A percentile compares a stretch with the other conserved stretches of the same genome.
phyloP scores from a whole-genome alignment of 148 eudicot genomes.

The Dysphania ambrosioides region DNA sequence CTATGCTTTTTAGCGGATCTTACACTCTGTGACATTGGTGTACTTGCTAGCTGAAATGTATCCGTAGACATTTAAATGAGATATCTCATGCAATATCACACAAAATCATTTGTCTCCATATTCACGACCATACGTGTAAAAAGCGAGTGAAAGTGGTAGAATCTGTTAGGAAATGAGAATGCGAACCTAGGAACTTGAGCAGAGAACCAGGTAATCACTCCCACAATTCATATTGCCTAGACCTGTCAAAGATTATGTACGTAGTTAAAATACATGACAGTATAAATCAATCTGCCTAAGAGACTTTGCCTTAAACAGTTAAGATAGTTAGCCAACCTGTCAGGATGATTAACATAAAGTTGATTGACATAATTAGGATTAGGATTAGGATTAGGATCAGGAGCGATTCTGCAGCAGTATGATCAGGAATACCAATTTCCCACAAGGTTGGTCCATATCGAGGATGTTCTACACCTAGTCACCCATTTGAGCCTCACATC shows the following conservation, averaged over 20 bases:
- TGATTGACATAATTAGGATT: slow-evolving; percentile 65
- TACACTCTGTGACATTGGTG: background rate
- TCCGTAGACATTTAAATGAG: background rate
- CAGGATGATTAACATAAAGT: slow-evolving; percentile 66
- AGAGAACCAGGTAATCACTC: slow-evolving; percentile 84
- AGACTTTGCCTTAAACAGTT: background rate
- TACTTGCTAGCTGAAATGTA: background rate
- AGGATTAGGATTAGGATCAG: slow-evolving; percentile 86
- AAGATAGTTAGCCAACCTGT: slow-evolving; percentile 46
- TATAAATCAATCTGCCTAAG: background rate
- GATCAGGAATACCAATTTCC: slow-evolving; percentile 98
- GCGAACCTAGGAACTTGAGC: slow-evolving; percentile 78
- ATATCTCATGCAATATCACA: no score
- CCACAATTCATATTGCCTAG: slow-evolving; percentile 92
- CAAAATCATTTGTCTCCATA: no score
- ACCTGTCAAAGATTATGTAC: slow-evolving; percentile 38
- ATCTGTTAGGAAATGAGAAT: background rate
- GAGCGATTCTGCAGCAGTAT: slow-evolving; percentile 76
- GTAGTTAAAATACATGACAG: background rate
- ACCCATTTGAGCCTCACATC: slow-evolving; percentile 44
- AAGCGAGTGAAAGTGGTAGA: background rate
- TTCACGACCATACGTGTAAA: background rate
- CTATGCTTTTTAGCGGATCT: background rate
- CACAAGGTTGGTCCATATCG: slow-evolving; percentile 89
- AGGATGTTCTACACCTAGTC: slow-evolving; percentile 71